Conservation (phyloP, 768 basidiomycete species). For the Kwoniella mangroviensis region DNA sequence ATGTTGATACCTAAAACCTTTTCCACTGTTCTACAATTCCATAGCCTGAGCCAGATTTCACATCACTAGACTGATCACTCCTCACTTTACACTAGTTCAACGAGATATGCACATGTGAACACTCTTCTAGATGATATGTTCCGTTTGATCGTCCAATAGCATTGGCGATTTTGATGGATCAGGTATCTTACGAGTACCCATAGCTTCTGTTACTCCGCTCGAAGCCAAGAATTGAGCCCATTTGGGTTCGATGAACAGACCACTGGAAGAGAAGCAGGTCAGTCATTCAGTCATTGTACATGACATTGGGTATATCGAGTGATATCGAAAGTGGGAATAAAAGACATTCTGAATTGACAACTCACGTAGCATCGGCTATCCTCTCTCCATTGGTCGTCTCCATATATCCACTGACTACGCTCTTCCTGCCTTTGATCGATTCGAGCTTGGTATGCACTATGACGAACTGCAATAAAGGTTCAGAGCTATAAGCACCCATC, state of each 20-base stretch:
- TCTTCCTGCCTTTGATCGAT: conserved; percentile 78
- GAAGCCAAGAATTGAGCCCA: conserved; percentile 78
- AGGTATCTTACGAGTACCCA: conserved; percentile 65
- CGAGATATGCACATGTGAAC: no score
- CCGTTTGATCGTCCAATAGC: conserved; percentile 32
- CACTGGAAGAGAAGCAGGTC: conserved; percentile 60
- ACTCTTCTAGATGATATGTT: conserved; percentile 25
- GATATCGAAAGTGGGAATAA: background rate
- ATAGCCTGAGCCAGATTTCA: no score
- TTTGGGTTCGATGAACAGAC: conserved; percentile 83
- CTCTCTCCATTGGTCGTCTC: conserved; percentile 81
- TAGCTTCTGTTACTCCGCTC: conserved; percentile 65
- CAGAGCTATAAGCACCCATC: no score
- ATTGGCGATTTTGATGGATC: conserved; percentile 29
- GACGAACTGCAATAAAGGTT: conserved; percentile 67
- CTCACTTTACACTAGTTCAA: no score
- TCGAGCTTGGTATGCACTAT: conserved; percentile 73
- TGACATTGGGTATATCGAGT: background rate
- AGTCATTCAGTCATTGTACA: background rate
- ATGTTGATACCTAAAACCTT: no score
- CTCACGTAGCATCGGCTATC: conserved; percentile 80
- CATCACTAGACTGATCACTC: no score
- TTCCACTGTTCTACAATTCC: no score
- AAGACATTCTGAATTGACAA: conserved; percentile 29
- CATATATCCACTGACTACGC: conserved; percentile 69